phyloP scores from a whole-genome alignment of 768 basidiomycete species.

The Hortiboletus campestris region DNA sequence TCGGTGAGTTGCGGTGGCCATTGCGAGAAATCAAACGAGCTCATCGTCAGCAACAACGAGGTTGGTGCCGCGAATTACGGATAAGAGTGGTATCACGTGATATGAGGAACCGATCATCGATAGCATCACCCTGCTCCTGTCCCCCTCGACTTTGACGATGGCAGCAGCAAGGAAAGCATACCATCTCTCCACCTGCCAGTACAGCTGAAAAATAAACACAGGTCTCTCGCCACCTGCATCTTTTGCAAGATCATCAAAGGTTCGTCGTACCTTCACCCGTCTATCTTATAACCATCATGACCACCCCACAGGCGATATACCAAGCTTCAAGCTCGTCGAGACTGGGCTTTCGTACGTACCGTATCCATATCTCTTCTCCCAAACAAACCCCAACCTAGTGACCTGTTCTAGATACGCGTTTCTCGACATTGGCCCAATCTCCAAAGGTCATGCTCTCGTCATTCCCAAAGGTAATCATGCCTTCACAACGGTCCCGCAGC shows the following conservation, averaged over 20 bases:
- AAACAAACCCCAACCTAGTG: too few relatives aligned
- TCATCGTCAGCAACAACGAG: conserved; percentile 13
- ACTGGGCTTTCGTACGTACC: conserved; percentile 63
- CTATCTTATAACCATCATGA: neutral
- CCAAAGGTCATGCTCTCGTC: conserved; percentile 88
- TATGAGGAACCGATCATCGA: neutral
- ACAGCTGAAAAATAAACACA: conserved; percentile 21
- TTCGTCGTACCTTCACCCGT: conserved; percentile 24
- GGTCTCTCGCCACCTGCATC: conserved; percentile 65
- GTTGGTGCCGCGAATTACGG: neutral
- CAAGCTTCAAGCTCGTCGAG: conserved; percentile 81
- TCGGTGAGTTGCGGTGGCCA: conserved; percentile 78
- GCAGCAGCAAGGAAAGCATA: conserved; percentile 21
- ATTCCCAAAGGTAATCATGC: conserved; percentile 82
- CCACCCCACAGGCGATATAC: conserved; percentile 70
- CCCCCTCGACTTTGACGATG: conserved; percentile 3
- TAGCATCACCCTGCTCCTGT: too few relatives aligned
- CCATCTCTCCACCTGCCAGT: accelerated
- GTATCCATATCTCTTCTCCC: neutral
- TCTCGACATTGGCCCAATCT: conserved; percentile 87
- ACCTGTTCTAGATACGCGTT: conserved; percentile 64
- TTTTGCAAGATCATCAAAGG: conserved; percentile 98
- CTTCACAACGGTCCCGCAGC: too few relatives aligned
- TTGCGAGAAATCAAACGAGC: conserved; percentile 44
- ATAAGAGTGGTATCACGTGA: conserved; percentile 3